Conservation (phyloP, 2,329 filamentous ascomycete species). For the Amylocarpus encephaloides region DNA sequence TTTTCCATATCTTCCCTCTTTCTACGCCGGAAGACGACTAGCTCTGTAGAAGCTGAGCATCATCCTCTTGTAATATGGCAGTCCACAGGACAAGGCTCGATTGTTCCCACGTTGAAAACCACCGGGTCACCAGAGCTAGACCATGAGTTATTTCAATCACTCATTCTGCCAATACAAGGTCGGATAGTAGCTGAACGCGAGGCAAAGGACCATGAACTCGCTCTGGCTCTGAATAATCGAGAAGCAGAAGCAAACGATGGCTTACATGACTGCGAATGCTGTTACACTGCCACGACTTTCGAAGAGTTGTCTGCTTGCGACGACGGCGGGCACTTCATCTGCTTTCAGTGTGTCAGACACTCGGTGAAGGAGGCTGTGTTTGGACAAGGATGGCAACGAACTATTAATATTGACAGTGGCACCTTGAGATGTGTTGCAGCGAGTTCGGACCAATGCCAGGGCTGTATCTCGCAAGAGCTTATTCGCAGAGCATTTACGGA, state of each 20-base stretch:
- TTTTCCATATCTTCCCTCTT: conserved; percentile 68
- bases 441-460: conserved; percentile 61
- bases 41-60: conserved; percentile 48
- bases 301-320: conserved; percentile 71
- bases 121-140: conserved; percentile 62
- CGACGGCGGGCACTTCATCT: conserved; percentile 63
- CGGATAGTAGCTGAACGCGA: conserved; percentile 40
- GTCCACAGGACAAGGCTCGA: conserved; percentile 47
- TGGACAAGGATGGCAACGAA: conserved; percentile 84
- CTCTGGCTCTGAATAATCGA: conserved; percentile 47
- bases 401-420: conserved; percentile 64
- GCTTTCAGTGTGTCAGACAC: conserved; percentile 75
- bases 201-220: conserved; percentile 46
- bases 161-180: conserved; percentile 48
- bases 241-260: conserved; percentile 53
- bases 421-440: conserved; percentile 81
- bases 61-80: conserved; percentile 60
- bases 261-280: conserved; percentile 69
- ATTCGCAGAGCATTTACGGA: conserved; percentile 67
- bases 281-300: conserved; percentile 64
- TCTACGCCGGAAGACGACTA: conserved; percentile 53
- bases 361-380: conserved; percentile 84
- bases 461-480: conserved; percentile 63
- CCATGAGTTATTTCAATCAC: conserved; percentile 51
- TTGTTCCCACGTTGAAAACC: conserved; percentile 54